Base-by-base conservation (phyloP, 495 filamentous ascomycete genomes). In the Aspergillus hancockii region DNA sequence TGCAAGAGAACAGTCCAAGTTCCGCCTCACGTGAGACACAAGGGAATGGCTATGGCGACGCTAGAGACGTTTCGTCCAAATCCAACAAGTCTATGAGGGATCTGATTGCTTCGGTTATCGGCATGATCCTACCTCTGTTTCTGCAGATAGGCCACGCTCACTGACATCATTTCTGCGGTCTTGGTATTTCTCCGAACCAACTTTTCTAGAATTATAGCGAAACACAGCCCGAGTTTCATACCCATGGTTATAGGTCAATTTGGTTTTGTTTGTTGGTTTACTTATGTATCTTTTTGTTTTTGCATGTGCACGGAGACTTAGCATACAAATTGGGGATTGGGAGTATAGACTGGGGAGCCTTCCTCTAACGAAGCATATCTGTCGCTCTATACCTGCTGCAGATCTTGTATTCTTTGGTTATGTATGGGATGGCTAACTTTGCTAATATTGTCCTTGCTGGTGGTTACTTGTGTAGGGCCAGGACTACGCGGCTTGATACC, bases 131-230 rank as follows among this genome's bases (percentile, higher is more conserved):
- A 61, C 94, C 94, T 23, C 77, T 97, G 52, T 80, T 96, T 55
- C 88, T 94, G 45, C 92, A 96, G 73, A 84, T 96, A 58, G 93
- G 94, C 9, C 93, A 97, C 78, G 89, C 90, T 59, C 90, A 93
- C 74, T 91, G 61, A 52, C 14, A 19, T 53, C 21, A 32, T n/a
- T 25, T 22, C 13, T 23, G 23, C 22, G 13, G 43, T 23, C 43
- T n/a, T 49, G n/a, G 28, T 63, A 54, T 32, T 58, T 16, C 40
- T 55, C 12, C 10, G 53, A 52, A 47, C 43, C 13, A 10, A 19
- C 19, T 12, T 47, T 47, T 47, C 10, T 3, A 12, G 23, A 10
- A 21, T 21, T 21, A 47, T 47, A 23, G 21, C 19, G 43, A 23
- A 14, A 47, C 43, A 23, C 43, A 47, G 7, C 2, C 19, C 38